Conservation (phyloP, 2,329 filamentous ascomycete genomes). For the Sclerotinia sclerotiorum region DNA sequence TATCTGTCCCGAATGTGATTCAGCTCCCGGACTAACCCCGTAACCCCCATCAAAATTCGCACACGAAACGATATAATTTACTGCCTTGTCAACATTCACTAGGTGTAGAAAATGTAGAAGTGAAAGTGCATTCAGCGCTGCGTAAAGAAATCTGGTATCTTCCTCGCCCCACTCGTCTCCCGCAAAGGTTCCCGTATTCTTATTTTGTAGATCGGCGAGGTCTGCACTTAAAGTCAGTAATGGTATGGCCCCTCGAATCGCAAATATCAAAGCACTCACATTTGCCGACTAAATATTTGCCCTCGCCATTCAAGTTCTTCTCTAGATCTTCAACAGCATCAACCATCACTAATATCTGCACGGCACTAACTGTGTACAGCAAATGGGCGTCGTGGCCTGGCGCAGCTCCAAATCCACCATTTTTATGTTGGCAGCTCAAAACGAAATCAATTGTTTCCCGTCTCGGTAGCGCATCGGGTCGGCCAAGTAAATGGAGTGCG, state of each 20-base stretch:
- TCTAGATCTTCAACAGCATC: conserved; percentile 86
- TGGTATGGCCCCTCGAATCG: conserved; percentile 24
- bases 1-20: conserved; percentile 93
- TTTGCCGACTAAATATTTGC: conserved; percentile 70
- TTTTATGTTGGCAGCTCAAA: conserved; percentile 87
- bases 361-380: conserved; percentile 90
- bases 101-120: conserved; percentile 72
- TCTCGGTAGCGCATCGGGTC: conserved; percentile 77
- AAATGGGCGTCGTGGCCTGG: conserved; percentile 95
- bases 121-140: conserved; percentile 84
- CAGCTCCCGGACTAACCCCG: conserved; percentile 82
- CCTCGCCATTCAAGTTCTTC: conserved; percentile 48
- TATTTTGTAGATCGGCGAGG: conserved; percentile 80
- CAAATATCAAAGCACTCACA: conserved; percentile 60
- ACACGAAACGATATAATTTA: conserved; percentile 76
- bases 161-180: conserved; percentile 97
- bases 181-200: conserved; percentile 78
- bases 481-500: conserved; percentile 79
- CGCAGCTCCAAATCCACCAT: conserved; percentile 89
- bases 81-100: conserved; percentile 77
- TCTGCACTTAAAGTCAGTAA: conserved; percentile 47
- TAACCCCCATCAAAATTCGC: conserved; percentile 95
- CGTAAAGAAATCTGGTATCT: conserved; percentile 92
- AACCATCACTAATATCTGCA: conserved; percentile 86
- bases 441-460: conserved; percentile 85